These are phyloP conservation scores for Monosporozyma yasuniensis DNA, from an alignment of 805 yeast species.

Conservation along the genomic window DNA sequence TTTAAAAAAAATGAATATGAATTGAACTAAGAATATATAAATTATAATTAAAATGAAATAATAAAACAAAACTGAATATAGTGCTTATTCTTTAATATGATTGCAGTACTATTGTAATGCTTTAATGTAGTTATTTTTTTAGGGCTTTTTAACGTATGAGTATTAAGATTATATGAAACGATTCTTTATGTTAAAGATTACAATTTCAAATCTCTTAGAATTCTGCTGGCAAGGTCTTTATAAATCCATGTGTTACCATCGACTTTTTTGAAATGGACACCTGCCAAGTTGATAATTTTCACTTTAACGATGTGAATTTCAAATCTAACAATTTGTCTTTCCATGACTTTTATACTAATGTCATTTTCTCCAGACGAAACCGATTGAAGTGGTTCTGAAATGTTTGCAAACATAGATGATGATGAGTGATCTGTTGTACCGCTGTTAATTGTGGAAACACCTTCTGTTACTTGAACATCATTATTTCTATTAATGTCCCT, in stretches of 20 bases:
- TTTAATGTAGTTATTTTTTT: neutral
- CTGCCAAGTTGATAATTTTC: constrained; percentile 81
- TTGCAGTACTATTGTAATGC: too few relatives aligned
- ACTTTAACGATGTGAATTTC: constrained; percentile 91
- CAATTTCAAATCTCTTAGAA: constrained; percentile 56
- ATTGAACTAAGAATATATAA: constrained; percentile 1
- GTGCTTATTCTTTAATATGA: neutral
- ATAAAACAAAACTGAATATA: neutral
- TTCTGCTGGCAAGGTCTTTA: constrained; percentile 81
- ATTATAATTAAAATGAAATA: neutral
- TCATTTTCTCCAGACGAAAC: neutral
- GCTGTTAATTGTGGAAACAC: neutral
- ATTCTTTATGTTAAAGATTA: neutral
- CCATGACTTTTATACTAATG: neutral
- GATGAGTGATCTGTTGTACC: neutral
- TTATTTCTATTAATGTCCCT: neutral
- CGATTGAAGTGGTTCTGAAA: neutral
- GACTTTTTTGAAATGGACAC: constrained; percentile 89
- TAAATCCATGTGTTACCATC: constrained; percentile 94
- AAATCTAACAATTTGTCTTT: constrained; percentile 61
- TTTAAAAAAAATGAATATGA: neutral
- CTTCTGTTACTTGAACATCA: neutral
- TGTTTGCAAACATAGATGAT: neutral
- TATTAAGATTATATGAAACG: neutral
- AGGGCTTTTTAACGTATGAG: neutral